Base-by-base conservation (phyloP, 2,329 filamentous ascomycete species). In the Nectriaceae sp. region DNA sequence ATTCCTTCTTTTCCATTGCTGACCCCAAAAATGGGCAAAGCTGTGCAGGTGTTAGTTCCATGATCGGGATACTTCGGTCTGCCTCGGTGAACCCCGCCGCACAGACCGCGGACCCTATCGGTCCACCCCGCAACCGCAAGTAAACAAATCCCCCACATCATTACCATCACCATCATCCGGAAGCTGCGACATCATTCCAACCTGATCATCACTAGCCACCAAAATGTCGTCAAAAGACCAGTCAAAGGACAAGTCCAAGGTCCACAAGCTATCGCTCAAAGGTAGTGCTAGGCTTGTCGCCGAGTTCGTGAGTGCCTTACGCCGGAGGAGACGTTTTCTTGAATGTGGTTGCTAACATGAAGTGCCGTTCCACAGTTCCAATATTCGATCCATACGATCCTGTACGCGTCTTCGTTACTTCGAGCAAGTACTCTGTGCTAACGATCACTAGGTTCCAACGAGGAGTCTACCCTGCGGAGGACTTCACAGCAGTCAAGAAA, bases 401-500 rank as follows among this genome's bases (percentile, higher is more conserved):
- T 99, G 84, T 94, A 79, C 63, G 83, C 62, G 29, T 38, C 31
- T 3, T 5, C 18, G 4, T 16, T 2, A n/a, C 26, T 5, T 2
- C 35, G 35, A 22, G 19, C 26, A 47, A 52, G 62, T 26, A 4
- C 15, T 11, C 29, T 15, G 20, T 10, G 19, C 37, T 39, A n/a
- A 39, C n/a, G 16, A 8, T 20, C 18, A 5, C 13, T 59, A 93
- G 89, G 44, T 97, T 96, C 72, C 93, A 97, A 71, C 83, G 85
- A 65, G 85, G 84, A 50, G 84, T 88, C 56, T 88, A 99, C 71
- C 94, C 94, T 21, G 90, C 94, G 44, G 94, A 99, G 66, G 94
- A 99, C 75, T 99, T 99, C 68, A 90, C 89, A 59, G 88, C 91
- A 88, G 92, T 99, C 65, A 99, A 99, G 76, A 99, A 99, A 75